phyloP scores from a whole-genome alignment of 1,139 yeast species.

The Geotrichum carabidarum region DNA sequence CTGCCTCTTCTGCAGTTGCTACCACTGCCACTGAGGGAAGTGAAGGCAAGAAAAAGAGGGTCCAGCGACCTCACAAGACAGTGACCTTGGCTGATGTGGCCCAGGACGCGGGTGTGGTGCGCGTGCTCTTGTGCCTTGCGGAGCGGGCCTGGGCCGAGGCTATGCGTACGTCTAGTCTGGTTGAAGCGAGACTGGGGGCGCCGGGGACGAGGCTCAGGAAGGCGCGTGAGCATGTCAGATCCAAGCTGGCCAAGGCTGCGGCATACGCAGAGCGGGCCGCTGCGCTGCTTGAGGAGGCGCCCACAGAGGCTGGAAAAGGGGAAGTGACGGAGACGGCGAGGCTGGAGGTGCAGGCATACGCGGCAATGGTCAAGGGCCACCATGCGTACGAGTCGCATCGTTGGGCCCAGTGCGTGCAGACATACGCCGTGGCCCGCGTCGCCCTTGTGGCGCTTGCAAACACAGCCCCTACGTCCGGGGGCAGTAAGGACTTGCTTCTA shows the following conservation, averaged over 20 bases:
- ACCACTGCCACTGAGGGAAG: conserved; percentile 30
- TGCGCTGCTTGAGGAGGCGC: conserved; percentile 1
- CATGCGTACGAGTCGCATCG: conserved; percentile 53
- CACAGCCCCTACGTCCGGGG: conserved; percentile 10
- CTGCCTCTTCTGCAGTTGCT: conserved; percentile 29
- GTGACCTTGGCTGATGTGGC: conserved; percentile 47
- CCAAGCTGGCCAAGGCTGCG: conserved; percentile 65
- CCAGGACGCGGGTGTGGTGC: conserved; percentile 46
- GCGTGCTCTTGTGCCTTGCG: conserved; percentile 49
- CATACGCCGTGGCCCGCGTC: conserved; percentile 59
- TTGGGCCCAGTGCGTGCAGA: conserved; percentile 51
- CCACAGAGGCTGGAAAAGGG: not conserved
- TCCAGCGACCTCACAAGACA: conserved; percentile 15
- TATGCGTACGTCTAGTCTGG: conserved; percentile 49
- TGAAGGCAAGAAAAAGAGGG: conserved; percentile 38
- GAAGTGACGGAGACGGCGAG: not conserved
- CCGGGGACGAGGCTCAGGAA: conserved; percentile 24
- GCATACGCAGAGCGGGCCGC: conserved; percentile 39
- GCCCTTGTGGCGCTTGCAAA: conserved; percentile 40
- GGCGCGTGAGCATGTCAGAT: conserved; percentile 48
- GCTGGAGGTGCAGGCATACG: conserved; percentile 57
- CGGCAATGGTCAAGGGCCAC: conserved; percentile 57
- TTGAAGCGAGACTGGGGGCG: conserved; percentile 2
- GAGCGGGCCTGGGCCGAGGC: conserved; percentile 71
- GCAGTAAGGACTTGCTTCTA: conserved; percentile 43